Percentiles rank a stretch among this genome's conserved stretches.
Evolutionary conservation across 106 monocot genomes (phyloP).

Genomic region (Agapanthus africanus): DNA sequence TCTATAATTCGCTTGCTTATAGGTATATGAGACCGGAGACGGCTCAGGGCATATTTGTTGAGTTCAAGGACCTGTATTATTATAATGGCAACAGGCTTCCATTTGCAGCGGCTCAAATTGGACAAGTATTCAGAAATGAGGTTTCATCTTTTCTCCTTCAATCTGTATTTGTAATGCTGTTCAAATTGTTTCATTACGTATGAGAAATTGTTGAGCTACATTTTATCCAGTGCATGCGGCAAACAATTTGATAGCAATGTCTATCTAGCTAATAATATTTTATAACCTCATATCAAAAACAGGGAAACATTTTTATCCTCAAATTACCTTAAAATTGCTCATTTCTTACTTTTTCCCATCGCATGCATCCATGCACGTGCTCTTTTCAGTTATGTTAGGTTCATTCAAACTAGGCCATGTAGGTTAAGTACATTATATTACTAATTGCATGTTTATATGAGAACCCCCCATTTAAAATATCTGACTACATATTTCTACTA

Average conservation of each 20-base stretch:
- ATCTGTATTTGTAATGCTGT: background rate
- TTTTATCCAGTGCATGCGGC: background rate
- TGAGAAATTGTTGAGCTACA: background rate
- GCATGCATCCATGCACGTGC: too few species aligned
- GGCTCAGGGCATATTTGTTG: constrained; percentile 94
- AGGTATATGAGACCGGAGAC: constrained; percentile 99
- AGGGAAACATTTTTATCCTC: too few species aligned
- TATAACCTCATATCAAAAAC: too few species aligned
- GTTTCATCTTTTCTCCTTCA: constrained; percentile 11
- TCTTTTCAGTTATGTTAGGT: too few species aligned
- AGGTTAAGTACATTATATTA: too few species aligned
- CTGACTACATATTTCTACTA: too few species aligned
- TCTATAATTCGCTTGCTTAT: constrained; percentile 2
- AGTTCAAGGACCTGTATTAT: constrained; percentile 92
- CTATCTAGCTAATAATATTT: too few species aligned
- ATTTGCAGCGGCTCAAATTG: constrained; percentile 94
- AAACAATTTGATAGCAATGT: too few species aligned
- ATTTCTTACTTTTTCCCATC: too few species aligned
- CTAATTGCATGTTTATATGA: background rate
- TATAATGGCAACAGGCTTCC: constrained; percentile 94
- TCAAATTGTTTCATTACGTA: background rate
- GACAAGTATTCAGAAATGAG: constrained; percentile 96
- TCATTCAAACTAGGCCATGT: too few species aligned
- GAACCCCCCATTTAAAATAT: background rate
- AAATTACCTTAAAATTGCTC: too few species aligned